Conservation (phyloP, 2,329 filamentous ascomycete species). For the Daldinia eschscholtzii region DNA sequence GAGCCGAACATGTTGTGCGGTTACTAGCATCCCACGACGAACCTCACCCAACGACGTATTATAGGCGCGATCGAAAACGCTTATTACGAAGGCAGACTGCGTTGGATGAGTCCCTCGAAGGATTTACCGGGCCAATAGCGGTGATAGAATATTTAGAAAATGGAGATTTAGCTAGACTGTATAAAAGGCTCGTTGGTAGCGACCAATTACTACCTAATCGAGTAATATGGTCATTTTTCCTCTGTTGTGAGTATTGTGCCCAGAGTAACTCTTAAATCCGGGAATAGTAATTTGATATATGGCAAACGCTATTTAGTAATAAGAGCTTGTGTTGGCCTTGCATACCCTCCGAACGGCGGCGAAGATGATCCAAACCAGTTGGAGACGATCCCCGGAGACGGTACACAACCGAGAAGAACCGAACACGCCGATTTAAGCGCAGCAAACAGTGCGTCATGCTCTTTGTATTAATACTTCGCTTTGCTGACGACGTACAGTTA, state of each 20-base stretch:
- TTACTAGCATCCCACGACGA: slow-evolving; percentile 21
- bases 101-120: slow-evolving; percentile 11
- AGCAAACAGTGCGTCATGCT: slow-evolving; percentile 15
- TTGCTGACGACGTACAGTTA: slow-evolving; percentile 21
- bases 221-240: slow-evolving; percentile 33
- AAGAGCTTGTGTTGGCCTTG: slow-evolving; percentile 31
- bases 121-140: slow-evolving; percentile 22
- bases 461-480: background rate
- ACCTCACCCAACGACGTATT: background rate
- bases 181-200: slow-evolving; percentile 8
- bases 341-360: slow-evolving; percentile 17
- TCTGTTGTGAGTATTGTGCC: slow-evolving; percentile 25
- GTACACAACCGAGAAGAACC: slow-evolving; percentile 12
- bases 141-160: slow-evolving; percentile 34
- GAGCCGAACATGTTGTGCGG: slow-evolving; percentile 32
- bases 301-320: slow-evolving; percentile 13
- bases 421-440: slow-evolving; percentile 30
- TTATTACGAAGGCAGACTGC: background rate
- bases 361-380: slow-evolving; percentile 15
- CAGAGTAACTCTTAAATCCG: background rate
- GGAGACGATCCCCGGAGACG: slow-evolving; percentile 31
- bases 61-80: background rate
- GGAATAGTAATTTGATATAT: background rate
- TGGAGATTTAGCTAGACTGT: slow-evolving; percentile 10
- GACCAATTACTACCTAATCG: slow-evolving; percentile 26